A percentile compares a stretch with the other conserved stretches of the same genome.
These are phyloP conservation scores for Leccinum cinnamomeum DNA, from an alignment of 1,284 basidiomycete genomes.

Conservation along the genomic window DNA sequence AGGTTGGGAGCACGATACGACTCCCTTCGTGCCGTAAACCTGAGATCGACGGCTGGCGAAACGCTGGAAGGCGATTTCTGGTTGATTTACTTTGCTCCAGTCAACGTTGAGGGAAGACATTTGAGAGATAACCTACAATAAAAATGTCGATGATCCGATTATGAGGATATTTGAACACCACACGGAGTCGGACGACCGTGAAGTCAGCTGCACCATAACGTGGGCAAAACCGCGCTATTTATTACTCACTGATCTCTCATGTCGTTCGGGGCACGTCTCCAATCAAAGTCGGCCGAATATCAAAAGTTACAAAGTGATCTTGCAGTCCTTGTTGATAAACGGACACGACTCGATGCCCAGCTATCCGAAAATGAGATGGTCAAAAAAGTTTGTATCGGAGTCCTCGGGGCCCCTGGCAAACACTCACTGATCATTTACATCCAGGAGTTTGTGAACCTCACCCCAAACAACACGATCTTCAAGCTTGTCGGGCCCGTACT, in stretches of 20 bases:
- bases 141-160: constrained; percentile 5
- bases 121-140: constrained; percentile 9
- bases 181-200: constrained; percentile 13
- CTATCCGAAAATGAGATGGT: constrained; percentile 91
- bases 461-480: constrained; percentile 80
- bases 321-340: constrained; percentile 68
- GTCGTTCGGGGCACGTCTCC: constrained; percentile 58
- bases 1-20: constrained; percentile 89
- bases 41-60: constrained; percentile 74
- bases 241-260: constrained; percentile 23
- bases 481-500: constrained; percentile 93
- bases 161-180: not conserved
- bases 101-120: constrained; percentile 54
- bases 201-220: constrained; percentile 9
- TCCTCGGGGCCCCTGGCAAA: not conserved
- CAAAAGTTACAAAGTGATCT: constrained; percentile 81
- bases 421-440: not conserved
- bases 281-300: constrained; percentile 68
- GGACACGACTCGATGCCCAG: constrained; percentile 86
- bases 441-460: constrained; percentile 84
- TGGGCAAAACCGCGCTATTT: constrained; percentile 13
- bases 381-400: constrained; percentile 63
- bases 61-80: constrained; percentile 55
- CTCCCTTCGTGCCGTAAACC: constrained; percentile 83
- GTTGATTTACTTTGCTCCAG: constrained; percentile 67